Conservation (phyloP, 441 rosid species). For the Dalechampia spathulata region DNA sequence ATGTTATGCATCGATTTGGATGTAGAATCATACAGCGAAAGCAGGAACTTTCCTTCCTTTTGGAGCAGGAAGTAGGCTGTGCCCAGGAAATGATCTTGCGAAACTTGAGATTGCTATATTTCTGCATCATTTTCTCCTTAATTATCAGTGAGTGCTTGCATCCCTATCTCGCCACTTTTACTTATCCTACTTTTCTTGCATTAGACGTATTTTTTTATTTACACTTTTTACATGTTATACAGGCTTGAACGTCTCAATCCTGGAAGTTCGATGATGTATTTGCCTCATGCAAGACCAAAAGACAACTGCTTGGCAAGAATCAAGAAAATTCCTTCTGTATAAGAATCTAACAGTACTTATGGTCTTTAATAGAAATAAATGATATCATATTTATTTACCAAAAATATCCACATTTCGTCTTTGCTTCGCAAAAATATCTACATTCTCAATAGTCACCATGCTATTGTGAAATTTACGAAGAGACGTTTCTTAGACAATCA, state of each 20-base stretch:
- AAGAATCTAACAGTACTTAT: no score
- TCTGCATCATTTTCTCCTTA: constrained; percentile 76
- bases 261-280: constrained; percentile 26
- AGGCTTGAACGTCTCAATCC: constrained; percentile 62
- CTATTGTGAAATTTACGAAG: no score
- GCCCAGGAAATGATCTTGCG: constrained; percentile 90
- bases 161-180: no score
- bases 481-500: no score
- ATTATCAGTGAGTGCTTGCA: constrained; percentile 37
- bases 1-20: not conserved
- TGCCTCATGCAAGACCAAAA: constrained; percentile 69
- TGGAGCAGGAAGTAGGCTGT: constrained; percentile 76
- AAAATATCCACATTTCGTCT: no score
- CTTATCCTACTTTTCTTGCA: no score
- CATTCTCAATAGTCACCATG: no score
- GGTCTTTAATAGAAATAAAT: no score
- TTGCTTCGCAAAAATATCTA: no score
- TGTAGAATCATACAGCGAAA: constrained; percentile 45
- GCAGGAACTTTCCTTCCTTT: constrained; percentile 75
- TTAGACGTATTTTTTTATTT: no score
- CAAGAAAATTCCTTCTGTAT: constrained; percentile 27
- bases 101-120: constrained; percentile 77
- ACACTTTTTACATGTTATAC: not conserved
- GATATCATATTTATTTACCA: no score
- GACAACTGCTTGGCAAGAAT: constrained; percentile 73